Evolutionary conservation across 768 basidiomycete genomes (phyloP), one percentile per base, ranked within the genome.

Genomic region (Mycena chlorophos): DNA sequence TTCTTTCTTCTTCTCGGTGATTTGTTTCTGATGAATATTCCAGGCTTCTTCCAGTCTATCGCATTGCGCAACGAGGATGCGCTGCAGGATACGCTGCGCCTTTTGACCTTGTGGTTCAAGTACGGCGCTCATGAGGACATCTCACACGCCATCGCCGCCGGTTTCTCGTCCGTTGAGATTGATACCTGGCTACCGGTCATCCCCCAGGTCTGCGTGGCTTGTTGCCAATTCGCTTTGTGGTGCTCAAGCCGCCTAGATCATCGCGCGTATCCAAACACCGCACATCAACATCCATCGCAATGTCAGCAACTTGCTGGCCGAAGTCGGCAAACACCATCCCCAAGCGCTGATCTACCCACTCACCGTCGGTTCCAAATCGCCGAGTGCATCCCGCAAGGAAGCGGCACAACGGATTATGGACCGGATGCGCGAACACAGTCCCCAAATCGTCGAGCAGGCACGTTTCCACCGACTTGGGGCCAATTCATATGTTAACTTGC

Each of bases 101-200:
- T 98, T 3, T 75, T 99, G 34, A 98, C 97, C 0, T 75, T 99
- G 1, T 99, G 97, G 97, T 99, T 99, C 81, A 98, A 96, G 66
- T 98, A 89, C 68, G 97, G 96, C 13, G 85, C 87, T 28, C 86
- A 95, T 55, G 86, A 90, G 43, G 88, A 92, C 54, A 94, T 99
- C 63, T 91, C 87, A 60, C 80, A 89, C 62, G 90, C 94, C 0
- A 95, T 99, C 78, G 84, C 81, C n/a, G 86, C 76, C 48, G 95
- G 96, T 0, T 93, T 97, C 72, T 84, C 86, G 2, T 85, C 83
- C 42, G 93, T 99, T 31, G 93, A 91, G 67, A 87, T 99, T 48
- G 94, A 99, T 67, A 98, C 95, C 0, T 99, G 97, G 97, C 78
- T 99, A 34, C 94, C 98, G 66, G 97, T 99, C 58, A 94, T 98